Percentiles rank a stretch among this genome's conserved stretches.
Evolutionary conservation across 208 protist species (phyloP).

Genomic region (Leishmania lainsoni): DNA sequence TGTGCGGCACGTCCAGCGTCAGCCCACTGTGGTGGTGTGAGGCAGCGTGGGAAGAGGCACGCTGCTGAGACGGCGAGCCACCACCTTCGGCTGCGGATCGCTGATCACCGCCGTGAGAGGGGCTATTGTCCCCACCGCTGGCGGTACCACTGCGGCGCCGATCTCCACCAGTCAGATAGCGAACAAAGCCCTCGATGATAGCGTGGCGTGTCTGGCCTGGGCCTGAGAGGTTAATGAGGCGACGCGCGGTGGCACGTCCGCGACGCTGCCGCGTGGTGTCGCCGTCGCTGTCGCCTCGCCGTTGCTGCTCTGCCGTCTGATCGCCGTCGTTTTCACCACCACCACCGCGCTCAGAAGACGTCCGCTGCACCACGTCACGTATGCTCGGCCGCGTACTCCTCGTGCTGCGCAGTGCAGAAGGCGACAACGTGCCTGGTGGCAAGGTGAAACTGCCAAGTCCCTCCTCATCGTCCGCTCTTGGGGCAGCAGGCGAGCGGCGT

Average conservation of each 20-base stretch:
- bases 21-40: constrained; percentile 33
- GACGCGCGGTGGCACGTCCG: constrained; percentile 1
- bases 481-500: neutral
- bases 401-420: constrained; percentile 14
- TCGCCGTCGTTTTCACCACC: constrained; percentile 1
- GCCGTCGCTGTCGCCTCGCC: constrained; percentile 8
- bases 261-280: constrained; percentile 1
- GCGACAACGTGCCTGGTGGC: constrained; percentile 24
- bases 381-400: constrained; percentile 17
- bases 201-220: constrained; percentile 26
- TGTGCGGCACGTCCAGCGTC: constrained; percentile 63
- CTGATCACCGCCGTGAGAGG: constrained; percentile 10
- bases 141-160: constrained; percentile 15
- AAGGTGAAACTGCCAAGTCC: constrained; percentile 20
- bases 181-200: constrained; percentile 33
- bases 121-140: constrained; percentile 4
- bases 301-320: neutral
- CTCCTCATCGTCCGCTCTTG: constrained; percentile 5
- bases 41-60: neutral
- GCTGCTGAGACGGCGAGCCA: constrained; percentile 9
- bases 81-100: neutral
- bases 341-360: neutral
- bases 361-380: constrained; percentile 16
- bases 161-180: constrained; percentile 23
- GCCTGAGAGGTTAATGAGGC: constrained; percentile 1